These are phyloP conservation scores for Agrocybe praecox DNA, from an alignment of 768 basidiomycete genomes.

Conservation along the genomic window DNA sequence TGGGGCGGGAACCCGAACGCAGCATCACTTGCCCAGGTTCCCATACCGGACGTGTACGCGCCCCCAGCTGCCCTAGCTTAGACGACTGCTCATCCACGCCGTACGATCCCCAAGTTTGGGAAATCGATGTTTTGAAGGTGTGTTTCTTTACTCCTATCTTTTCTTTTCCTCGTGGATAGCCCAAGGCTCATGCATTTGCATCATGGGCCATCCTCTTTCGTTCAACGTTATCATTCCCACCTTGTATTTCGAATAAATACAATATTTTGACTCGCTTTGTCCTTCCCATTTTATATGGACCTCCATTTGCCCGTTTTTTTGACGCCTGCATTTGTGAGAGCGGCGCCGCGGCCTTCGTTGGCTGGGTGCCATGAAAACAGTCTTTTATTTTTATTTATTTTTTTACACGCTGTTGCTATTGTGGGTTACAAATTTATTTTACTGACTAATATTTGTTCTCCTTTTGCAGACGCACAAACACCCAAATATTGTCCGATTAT, in stretches of 20 bases:
- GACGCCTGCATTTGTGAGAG: too few relatives aligned
- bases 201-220: too few relatives aligned
- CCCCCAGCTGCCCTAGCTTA: conserved; percentile 88
- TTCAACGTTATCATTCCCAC: too few relatives aligned
- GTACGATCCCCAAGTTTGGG: conserved; percentile 96
- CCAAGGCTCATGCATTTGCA: too few relatives aligned
- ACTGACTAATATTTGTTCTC: conserved; percentile 18
- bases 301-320: too few relatives aligned
- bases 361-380: too few relatives aligned
- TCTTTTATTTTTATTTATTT: background rate
- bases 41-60: conserved; percentile 63
- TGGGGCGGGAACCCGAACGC: background rate
- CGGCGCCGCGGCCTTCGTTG: too few relatives aligned
- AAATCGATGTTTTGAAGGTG: conserved; percentile 96
- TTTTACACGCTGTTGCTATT: too few relatives aligned
- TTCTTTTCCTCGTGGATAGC: background rate
- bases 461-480: conserved; percentile 85
- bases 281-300: too few relatives aligned
- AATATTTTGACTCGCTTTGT: background rate
- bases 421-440: too few relatives aligned
- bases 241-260: background rate
- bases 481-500: conserved; percentile 96
- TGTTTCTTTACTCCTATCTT: background rate
- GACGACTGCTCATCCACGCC: conserved; percentile 76
- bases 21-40: background rate